These are phyloP conservation scores for Fusarium continuum DNA, from an alignment of 2,329 filamentous ascomycete species.

Conservation along the genomic window DNA sequence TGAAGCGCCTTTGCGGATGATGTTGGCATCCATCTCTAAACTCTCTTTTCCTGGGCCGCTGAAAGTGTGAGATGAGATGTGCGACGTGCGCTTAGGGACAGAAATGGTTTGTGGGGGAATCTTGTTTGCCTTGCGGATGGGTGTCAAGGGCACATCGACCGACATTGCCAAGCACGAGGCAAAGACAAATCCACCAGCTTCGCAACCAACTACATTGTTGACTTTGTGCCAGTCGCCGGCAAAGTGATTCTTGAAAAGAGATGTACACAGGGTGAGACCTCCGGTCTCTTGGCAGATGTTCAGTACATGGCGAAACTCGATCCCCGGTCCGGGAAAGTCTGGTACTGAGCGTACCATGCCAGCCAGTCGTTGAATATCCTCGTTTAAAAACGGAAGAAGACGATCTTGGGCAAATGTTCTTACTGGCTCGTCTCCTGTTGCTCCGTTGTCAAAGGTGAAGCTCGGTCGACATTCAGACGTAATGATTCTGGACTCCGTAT, in stretches of 20 bases:
- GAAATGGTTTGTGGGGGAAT: conserved; percentile 65
- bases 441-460: conserved; percentile 62
- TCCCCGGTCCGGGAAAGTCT: conserved; percentile 60
- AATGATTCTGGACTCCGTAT: not conserved
- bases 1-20: conserved; percentile 50
- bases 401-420: conserved; percentile 52
- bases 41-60: conserved; percentile 42
- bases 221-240: conserved; percentile 57
- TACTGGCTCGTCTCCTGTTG: conserved; percentile 50
- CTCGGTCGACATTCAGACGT: conserved; percentile 50
- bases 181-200: conserved; percentile 66
- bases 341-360: conserved; percentile 59
- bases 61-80: conserved; percentile 60
- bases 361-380: conserved; percentile 56
- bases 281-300: conserved; percentile 60
- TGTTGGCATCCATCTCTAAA: conserved; percentile 61
- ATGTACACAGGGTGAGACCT: conserved; percentile 61
- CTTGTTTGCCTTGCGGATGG: conserved; percentile 66
- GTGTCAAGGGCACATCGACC: conserved; percentile 54
- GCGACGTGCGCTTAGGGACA: conserved; percentile 57
- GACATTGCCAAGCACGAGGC: conserved; percentile 59
- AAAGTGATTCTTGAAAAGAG: conserved; percentile 59
- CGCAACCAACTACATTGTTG: conserved; percentile 60
- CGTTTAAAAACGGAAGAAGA: conserved; percentile 58
- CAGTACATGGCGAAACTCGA: conserved; percentile 68